Evolutionary conservation across 2,329 filamentous ascomycete genomes (phyloP).

Genomic region (Pseudocercospora musae): DNA sequence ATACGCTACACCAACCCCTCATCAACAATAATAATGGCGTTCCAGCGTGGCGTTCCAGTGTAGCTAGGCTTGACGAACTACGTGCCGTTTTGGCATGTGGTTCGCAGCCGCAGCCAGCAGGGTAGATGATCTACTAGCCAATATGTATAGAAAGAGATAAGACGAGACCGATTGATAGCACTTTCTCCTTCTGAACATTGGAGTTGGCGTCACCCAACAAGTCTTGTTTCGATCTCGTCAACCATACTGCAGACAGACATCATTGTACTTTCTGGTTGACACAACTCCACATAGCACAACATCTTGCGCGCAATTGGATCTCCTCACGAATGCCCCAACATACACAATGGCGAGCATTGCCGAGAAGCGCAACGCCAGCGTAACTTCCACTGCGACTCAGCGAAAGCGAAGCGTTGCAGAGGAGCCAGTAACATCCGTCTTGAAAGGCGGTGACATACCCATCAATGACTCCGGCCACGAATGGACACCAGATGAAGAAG

Average conservation of each 20-base stretch:
- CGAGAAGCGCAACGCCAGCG: constrained; percentile 19
- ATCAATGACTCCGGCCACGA: constrained; percentile 43
- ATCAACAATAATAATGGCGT: neutral
- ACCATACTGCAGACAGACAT: no score
- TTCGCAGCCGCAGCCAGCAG: neutral
- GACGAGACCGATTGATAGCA: neutral
- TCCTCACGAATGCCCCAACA: neutral
- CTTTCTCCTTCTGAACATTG: neutral
- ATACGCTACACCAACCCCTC: neutral
- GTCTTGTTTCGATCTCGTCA: no score
- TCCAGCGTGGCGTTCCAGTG: neutral
- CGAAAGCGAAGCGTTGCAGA: constrained; percentile 42
- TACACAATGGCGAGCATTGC: neutral
- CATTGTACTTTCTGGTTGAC: neutral
- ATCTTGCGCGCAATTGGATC: neutral
- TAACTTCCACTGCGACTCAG: constrained; percentile 10
- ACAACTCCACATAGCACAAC: neutral
- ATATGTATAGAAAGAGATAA: neutral
- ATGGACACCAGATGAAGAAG: constrained; percentile 57
- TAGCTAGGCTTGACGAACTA: neutral
- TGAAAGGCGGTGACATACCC: constrained; percentile 49
- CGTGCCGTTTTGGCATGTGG: neutral
- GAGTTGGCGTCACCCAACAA: neutral
- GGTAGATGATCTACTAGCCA: neutral
- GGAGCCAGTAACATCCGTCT: constrained; percentile 53